phyloP scores from a whole-genome alignment of 371 early-diverging fungal genomes.

The Dinochytrium kinnereticum region DNA sequence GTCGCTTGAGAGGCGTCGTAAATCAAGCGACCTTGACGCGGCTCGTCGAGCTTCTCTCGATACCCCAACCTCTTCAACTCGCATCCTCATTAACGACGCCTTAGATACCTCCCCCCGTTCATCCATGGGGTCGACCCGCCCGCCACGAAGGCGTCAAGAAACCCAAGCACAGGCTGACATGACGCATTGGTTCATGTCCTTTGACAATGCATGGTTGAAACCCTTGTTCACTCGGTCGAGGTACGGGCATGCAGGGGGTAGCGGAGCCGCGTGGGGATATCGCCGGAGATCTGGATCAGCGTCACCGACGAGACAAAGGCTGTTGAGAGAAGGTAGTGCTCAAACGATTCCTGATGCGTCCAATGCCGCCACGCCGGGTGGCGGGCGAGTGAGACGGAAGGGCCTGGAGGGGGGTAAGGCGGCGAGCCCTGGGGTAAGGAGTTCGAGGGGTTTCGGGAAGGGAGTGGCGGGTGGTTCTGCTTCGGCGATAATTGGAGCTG shows the following conservation, averaged over 20 bases:
- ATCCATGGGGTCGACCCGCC: conserved; percentile 22
- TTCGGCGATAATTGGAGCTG: neutral
- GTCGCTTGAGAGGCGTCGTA: neutral
- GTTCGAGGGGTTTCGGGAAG: conserved; percentile 3
- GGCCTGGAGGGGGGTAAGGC: neutral
- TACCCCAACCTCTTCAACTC: neutral
- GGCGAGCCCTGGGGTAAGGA: neutral
- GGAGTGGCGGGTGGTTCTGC: neutral
- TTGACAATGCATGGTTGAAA: conserved; percentile 80
- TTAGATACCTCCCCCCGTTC: neutral
- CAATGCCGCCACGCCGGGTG: neutral
- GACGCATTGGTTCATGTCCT: conserved; percentile 84
- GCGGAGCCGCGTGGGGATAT: neutral
- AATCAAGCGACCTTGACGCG: neutral
- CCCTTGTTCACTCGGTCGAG: conserved; percentile 66
- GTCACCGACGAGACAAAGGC: neutral
- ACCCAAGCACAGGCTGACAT: conserved; percentile 21
- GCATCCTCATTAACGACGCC: conserved; percentile 37
- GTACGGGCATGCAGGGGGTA: neutral
- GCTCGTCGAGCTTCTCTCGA: neutral
- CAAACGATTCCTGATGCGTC: too few species aligned
- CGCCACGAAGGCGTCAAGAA: neutral
- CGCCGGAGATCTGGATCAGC: neutral
- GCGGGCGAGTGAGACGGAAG: neutral
- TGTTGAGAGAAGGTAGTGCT: too few species aligned